Evolutionary conservation across 2,329 filamentous ascomycete species (phyloP).

Genomic region (Dichotomopilus funicola): DNA sequence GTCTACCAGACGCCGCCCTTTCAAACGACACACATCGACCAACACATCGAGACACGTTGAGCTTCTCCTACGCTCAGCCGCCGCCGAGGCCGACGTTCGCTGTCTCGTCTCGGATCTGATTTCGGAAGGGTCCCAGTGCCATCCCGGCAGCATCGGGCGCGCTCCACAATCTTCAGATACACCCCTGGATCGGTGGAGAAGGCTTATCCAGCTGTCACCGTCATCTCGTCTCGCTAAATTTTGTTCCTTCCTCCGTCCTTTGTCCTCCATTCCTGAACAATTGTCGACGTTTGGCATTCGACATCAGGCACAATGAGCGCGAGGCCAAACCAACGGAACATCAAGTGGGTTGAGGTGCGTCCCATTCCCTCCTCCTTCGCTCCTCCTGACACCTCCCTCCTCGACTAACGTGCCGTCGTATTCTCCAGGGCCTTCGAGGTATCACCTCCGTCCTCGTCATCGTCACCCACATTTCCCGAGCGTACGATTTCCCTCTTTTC

Average conservation of each 20-base stretch:
- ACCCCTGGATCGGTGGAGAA: too few relatives aligned
- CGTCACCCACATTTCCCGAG: slow-evolving; percentile 45
- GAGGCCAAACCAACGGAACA: slow-evolving; percentile 23
- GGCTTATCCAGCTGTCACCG: too few relatives aligned
- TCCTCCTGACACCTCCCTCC: neutral
- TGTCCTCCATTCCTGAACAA: neutral
- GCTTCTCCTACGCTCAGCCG: too few relatives aligned
- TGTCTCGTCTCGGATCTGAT: neutral
- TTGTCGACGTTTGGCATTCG: neutral
- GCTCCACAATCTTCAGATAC: too few relatives aligned
- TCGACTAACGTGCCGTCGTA: slow-evolving; percentile 3
- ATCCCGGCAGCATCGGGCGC: too few relatives aligned
- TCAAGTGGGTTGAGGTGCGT: slow-evolving; percentile 29
- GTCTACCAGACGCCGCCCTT: neutral
- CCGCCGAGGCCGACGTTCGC: too few relatives aligned
- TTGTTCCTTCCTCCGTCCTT: neutral
- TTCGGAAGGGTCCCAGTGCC: slow-evolving; percentile 1
- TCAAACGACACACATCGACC: neutral
- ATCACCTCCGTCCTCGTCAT: slow-evolving; percentile 48
- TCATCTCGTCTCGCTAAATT: too few relatives aligned
- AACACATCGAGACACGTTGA: too few relatives aligned
- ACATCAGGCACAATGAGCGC: slow-evolving; percentile 8
- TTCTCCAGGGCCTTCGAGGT: slow-evolving; percentile 41
- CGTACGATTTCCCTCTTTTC: slow-evolving; percentile 46
- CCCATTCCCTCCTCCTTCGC: neutral